Evolutionary conservation across 306 rosid genomes (phyloP).

Genomic region (Abrus pulchellus): DNA sequence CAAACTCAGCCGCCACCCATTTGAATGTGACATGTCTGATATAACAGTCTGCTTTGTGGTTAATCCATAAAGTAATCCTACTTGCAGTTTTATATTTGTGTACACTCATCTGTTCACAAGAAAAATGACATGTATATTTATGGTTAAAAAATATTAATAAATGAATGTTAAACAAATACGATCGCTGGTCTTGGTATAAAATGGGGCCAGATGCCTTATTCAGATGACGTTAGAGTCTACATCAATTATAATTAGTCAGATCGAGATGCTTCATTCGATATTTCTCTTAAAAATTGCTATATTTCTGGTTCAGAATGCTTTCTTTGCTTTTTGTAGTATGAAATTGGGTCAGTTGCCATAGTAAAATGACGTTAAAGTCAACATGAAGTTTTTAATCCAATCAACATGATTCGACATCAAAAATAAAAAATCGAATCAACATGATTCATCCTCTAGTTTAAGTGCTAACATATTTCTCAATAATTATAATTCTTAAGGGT

Average conservation of each 20-base stretch:
- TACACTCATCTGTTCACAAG: neutral
- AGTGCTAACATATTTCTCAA: no score
- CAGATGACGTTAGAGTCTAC: neutral
- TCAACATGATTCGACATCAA: neutral
- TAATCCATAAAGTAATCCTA: neutral
- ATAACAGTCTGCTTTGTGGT: neutral
- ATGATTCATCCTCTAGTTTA: no score
- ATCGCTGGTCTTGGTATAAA: neutral
- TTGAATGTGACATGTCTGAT: neutral
- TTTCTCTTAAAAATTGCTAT: no score
- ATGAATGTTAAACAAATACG: neutral
- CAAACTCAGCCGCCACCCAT: neutral
- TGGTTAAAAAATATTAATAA: neutral
- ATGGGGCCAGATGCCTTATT: neutral
- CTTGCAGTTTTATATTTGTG: neutral
- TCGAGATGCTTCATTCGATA: neutral
- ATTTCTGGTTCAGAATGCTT: neutral
- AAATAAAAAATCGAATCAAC: neutral
- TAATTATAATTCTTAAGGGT: no score
- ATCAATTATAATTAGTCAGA: neutral
- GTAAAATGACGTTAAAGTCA: neutral
- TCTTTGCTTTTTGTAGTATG: neutral
- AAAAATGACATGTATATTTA: neutral
- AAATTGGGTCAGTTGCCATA: neutral
- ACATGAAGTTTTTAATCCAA: neutral